phyloP scores from a whole-genome alignment of 495 filamentous ascomycete genomes.

The Xylaria palmicola region DNA sequence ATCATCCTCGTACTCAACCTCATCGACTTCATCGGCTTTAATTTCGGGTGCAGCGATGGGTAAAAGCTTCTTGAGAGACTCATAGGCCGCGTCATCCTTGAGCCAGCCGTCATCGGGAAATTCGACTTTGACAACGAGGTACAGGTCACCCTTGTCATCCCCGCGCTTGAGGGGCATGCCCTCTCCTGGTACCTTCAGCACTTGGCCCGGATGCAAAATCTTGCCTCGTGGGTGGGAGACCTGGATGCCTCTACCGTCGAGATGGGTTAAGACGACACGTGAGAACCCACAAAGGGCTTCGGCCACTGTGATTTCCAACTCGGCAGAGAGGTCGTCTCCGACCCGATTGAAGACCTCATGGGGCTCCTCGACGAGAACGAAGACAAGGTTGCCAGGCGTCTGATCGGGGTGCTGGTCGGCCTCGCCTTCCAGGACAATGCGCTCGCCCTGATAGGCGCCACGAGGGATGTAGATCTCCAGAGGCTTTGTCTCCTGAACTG shows the following conservation, averaged over 20 bases:
- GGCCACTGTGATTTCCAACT: conserved; percentile 73
- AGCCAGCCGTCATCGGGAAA: conserved; percentile 89
- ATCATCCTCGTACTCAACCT: conserved; percentile 80
- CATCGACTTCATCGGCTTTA: conserved; percentile 70
- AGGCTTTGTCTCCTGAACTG: conserved; percentile 80
- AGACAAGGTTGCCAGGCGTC: conserved; percentile 90
- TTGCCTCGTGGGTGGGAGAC: conserved; percentile 72
- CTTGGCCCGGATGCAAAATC: conserved; percentile 74
- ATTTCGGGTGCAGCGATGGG: conserved; percentile 61
- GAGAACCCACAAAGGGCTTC: conserved; percentile 89
- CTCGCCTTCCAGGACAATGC: conserved; percentile 88
- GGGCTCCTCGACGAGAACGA: conserved; percentile 76
- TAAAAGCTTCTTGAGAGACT: conserved; percentile 69
- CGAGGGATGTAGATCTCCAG: conserved; percentile 94
- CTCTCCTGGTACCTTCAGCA: conserved; percentile 80
- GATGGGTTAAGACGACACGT: conserved; percentile 85
- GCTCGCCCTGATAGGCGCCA: conserved; percentile 83
- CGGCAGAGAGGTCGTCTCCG: conserved; percentile 78
- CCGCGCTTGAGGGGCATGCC: conserved; percentile 91
- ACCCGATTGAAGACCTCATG: conserved; percentile 78
- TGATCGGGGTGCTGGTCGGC: conserved; percentile 91
- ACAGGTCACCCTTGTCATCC: conserved; percentile 83
- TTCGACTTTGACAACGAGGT: conserved; percentile 78
- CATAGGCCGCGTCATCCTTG: conserved; percentile 62
- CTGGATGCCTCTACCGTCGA: conserved; percentile 89